Base-by-base conservation (phyloP, 1,139 yeast species). In the Magnusiomyces tetraspermus region DNA sequence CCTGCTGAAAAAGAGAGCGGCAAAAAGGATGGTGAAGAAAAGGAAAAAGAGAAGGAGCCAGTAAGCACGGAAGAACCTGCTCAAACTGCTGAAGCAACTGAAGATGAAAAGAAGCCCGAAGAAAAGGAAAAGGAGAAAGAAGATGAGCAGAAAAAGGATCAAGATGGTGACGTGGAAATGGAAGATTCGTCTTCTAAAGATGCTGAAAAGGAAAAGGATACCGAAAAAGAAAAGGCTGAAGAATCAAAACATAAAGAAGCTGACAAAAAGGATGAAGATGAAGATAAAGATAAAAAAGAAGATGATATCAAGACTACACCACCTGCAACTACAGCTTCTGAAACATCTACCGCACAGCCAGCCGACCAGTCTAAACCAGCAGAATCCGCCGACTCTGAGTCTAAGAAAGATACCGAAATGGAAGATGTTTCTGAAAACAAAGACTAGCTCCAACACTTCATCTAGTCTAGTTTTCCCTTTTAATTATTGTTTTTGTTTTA, bases 141-240 rank as follows among this genome's bases (percentile, higher is more conserved):
- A 30, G 51, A 50, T 23, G 40, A 41, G 13, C 24, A 46, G 17
- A 53, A 48, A 4, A 26, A 47, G 8, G 19, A 19, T 13, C 13
- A 41, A 22, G 31, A 55, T n/a, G 57, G 50, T 6, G 62, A 60
- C 45, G 60, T 58, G 26, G 51, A 59, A 24, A 61, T 60, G 63
- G 55, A 46, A 38, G 52, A 50, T 38, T n/a, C 43, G 15, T 17
- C 22, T 10, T 38, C 19, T 38, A 17, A n/a, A 3, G 19, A 8
- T 36, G 19, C 19, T 19, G 43, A 38, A 38, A 38, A 38, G 17
- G 17, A 36, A 36, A 36, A n/a, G 17, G 3, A 6, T n/a, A 36
- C 4, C 17, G 17, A 36, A 36, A 13, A 4, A 36, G 17, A 13
- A 36, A 36, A 36, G n/a, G n/a, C n/a, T n/a, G n/a, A n/a, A n/a